Base-by-base conservation (phyloP, 805 yeast genomes). In the Metschnikowia baotianmanensis region DNA sequence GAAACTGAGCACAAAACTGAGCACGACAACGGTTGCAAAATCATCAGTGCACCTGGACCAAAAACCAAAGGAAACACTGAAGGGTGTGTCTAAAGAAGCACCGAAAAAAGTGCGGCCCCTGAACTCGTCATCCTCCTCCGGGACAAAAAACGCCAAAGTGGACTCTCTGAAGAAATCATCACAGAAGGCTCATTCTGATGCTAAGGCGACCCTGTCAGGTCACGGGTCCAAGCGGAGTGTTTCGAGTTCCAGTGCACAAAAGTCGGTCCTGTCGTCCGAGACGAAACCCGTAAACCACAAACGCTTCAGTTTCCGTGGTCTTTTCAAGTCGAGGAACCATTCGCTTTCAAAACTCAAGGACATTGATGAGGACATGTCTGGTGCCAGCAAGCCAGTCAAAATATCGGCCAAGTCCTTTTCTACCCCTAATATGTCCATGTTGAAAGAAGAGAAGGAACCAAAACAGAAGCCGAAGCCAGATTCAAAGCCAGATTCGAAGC, bases 241-340 rank as follows among this genome's bases (percentile, higher is more conserved):
- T 3, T 17, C 42, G 4, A 34, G 23, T 16, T 25, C 24, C 10
- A 20, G 10, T 19, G 10, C 35, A 8, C 27, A 32, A 13, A 21
- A 13, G 12, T 9, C 38, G 13, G 16, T n/a, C n/a, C 20, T 25
- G 16, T 12, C 28, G 17, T 6, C 12, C 18, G 34, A 36, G 6
- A 25, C 25, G 3, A 45, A 49, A 16, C 23, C 42, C 5, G 32
- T 31, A 2, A 46, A 38, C 29, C 53, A 56, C 51, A 63, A 65
- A 37, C 61, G 61, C 43, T 69, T 69, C 43, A 63, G 71, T 31
- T 64, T 69, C 54, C 61, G 58, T 34, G 57, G 66, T 2, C 54
- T 69, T 20, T 69, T 69, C 54, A 67, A 62, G 44, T 60, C 69
- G 2, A 66, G 61, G 41, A 51, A 42, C 38, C 67, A 61, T 38